Evolutionary conservation across 768 basidiomycete species (phyloP).

Genomic region (Erythrobasidium yunnanense): DNA sequence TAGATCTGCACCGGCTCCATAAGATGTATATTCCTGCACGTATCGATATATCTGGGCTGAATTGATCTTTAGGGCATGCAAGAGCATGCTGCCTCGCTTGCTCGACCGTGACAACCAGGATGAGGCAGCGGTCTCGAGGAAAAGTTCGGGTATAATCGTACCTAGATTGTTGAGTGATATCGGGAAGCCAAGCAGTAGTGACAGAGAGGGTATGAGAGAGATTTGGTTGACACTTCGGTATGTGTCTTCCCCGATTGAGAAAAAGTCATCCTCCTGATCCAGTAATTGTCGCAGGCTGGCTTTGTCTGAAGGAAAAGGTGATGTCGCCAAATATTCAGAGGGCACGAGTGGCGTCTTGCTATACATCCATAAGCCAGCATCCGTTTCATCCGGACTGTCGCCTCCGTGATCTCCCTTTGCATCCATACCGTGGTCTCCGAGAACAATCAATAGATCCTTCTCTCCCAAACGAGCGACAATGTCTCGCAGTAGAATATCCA

Average conservation of each 20-base stretch:
- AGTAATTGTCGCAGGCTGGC: neutral
- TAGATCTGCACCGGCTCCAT: slow-evolving; percentile 61
- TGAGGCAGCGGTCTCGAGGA: slow-evolving; percentile 47
- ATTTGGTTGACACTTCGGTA: slow-evolving; percentile 70
- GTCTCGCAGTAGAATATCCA: slow-evolving; percentile 64
- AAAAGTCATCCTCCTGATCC: neutral
- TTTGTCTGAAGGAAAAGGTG: neutral
- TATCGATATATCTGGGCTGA: slow-evolving; percentile 64
- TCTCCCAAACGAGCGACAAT: slow-evolving; percentile 62
- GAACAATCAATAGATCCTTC: slow-evolving; percentile 76
- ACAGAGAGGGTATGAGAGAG: slow-evolving; percentile 76
- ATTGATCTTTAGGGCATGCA: slow-evolving; percentile 59
- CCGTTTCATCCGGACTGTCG: slow-evolving; percentile 72
- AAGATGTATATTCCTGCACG: slow-evolving; percentile 62
- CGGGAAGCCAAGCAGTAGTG: slow-evolving; percentile 78
- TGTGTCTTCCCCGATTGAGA: neutral
- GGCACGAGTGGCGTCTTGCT: slow-evolving; percentile 30
- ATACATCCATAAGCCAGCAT: slow-evolving; percentile 82
- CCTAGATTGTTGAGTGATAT: slow-evolving; percentile 96
- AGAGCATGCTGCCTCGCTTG: slow-evolving; percentile 43
- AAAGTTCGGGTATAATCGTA: slow-evolving; percentile 78
- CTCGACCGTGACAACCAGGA: neutral
- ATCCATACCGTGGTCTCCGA: slow-evolving; percentile 98
- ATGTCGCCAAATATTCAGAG: neutral
- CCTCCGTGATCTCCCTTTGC: slow-evolving; percentile 88